Evolutionary conservation across 2,329 filamentous ascomycete genomes (phyloP), one percentile per base, ranked within the genome.

Genomic region (Colletotrichum sansevieriae): DNA sequence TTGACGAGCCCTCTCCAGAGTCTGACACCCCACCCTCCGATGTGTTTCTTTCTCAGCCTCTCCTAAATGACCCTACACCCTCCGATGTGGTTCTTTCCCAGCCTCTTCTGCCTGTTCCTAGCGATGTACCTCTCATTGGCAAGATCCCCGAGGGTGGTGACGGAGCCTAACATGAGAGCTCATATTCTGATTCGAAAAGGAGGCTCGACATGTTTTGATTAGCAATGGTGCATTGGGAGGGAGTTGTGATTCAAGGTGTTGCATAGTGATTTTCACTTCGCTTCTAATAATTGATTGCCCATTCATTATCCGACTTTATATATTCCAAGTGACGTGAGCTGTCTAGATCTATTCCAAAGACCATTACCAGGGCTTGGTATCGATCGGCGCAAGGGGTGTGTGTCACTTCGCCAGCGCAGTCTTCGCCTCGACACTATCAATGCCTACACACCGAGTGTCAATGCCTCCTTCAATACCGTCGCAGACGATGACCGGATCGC

Each of bases 401-500:
- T 59, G 54, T 29, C 66, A 71, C 59, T 64, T 70, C 12, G 62
- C 49, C 51, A 67, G 33, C 6, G 66, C 63, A 8, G 54, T 37
- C 49, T 66, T 54, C 12, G 66, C 66, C 55, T 66, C 62, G 1
- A 59, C 41, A 15, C 58, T 66, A 39, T 71, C 62, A 47, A 59
- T 41, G 12, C 66, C 46, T 3, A 80, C 75, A 60, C 80, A 81
- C 22, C 75, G 76, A 2, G 75, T 68, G 3, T 78, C 73, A 2
- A 78, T 73, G 35, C 77, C 79, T 9, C 78, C 81, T 11, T 75
- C 73, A 72, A 83, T 80, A 20, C 78, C 84, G 72, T 87, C 84
- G 71, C 87, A 88, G 51, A 86, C 79, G 58, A 88, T 79, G 55
- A 81, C 81, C 18, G 80, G 75, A 6, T 80, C 74, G 33, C 75